These are phyloP conservation scores for Lepiota brunneoincarnata DNA, from an alignment of 768 basidiomycete species.

Conservation along the genomic window DNA sequence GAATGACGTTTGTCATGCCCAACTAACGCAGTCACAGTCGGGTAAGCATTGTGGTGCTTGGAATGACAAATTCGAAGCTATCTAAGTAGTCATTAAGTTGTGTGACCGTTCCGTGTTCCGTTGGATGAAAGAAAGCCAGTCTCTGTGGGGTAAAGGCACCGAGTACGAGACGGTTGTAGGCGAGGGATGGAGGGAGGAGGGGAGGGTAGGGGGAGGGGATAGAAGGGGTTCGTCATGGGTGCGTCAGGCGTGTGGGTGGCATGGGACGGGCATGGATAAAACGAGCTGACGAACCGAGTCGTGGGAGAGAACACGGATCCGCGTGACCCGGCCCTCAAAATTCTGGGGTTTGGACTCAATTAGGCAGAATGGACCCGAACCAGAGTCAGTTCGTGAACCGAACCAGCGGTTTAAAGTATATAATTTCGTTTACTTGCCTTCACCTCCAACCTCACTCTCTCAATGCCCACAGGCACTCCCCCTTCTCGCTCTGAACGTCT, in stretches of 20 bases:
- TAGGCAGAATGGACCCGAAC: not conserved
- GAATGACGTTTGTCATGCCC: too few species aligned
- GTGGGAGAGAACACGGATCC: not conserved
- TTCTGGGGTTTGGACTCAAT: constrained; percentile 6
- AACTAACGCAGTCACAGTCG: too few species aligned
- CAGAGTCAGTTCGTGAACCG: constrained; percentile 1
- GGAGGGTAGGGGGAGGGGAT: not conserved
- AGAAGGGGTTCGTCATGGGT: not conserved
- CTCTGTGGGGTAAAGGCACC: not conserved
- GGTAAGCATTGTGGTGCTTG: too few species aligned
- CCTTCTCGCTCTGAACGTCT: constrained; percentile 17
- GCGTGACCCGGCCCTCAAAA: constrained; percentile 2
- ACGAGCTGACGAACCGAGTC: not conserved
- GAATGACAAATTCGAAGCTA: too few species aligned
- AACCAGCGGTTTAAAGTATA: not conserved
- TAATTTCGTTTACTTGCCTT: not conserved
- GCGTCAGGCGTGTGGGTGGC: not conserved
- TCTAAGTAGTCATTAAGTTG: too few species aligned
- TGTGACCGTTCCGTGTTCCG: not conserved
- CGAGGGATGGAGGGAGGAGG: not conserved
- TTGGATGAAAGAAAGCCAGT: not conserved
- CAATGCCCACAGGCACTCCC: constrained; percentile 12
- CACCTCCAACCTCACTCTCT: not conserved
- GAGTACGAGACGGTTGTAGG: not conserved
- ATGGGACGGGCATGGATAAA: not conserved